These are phyloP conservation scores for Taiozyma sp. DNA, from an alignment of 1,139 yeast genomes.

Conservation along the genomic window DNA sequence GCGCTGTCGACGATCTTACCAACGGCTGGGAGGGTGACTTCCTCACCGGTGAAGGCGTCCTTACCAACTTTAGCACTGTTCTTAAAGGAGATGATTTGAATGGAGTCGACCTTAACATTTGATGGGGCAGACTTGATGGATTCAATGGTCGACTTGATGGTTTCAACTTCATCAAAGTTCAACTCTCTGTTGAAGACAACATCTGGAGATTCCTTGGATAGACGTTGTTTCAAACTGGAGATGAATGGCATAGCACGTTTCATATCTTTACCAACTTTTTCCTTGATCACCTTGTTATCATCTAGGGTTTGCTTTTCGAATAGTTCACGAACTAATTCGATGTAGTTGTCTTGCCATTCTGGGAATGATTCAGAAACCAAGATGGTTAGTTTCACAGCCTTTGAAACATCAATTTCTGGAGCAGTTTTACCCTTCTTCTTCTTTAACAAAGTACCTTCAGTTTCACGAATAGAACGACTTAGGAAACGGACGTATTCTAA, in stretches of 20 bases:
- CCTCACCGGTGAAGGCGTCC: constrained; percentile 64
- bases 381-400: constrained; percentile 68
- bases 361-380: constrained; percentile 84
- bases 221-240: constrained; percentile 74
- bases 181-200: constrained; percentile 85
- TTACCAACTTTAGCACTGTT: constrained; percentile 58
- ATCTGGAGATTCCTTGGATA: constrained; percentile 60
- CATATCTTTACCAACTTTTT: constrained; percentile 64
- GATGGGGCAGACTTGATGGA: constrained; percentile 64
- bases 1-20: constrained; percentile 78
- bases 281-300: constrained; percentile 56
- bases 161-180: constrained; percentile 69
- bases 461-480: constrained; percentile 83
- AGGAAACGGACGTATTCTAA: constrained; percentile 72
- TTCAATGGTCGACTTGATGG: constrained; percentile 48
- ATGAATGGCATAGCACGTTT: constrained; percentile 98
- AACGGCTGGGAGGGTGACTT: constrained; percentile 52
- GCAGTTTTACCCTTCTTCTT: constrained; percentile 79
- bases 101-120: constrained; percentile 47
- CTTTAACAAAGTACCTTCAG: constrained; percentile 83
- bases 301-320: constrained; percentile 58
- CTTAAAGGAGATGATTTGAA: constrained; percentile 54
- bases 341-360: constrained; percentile 90
- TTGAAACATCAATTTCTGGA: constrained; percentile 62
- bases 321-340: constrained; percentile 76